Percentiles rank a stretch among this genome's conserved stretches.
Conservation (phyloP, 1,284 basidiomycete genomes). For the Boletellus sp. region DNA sequence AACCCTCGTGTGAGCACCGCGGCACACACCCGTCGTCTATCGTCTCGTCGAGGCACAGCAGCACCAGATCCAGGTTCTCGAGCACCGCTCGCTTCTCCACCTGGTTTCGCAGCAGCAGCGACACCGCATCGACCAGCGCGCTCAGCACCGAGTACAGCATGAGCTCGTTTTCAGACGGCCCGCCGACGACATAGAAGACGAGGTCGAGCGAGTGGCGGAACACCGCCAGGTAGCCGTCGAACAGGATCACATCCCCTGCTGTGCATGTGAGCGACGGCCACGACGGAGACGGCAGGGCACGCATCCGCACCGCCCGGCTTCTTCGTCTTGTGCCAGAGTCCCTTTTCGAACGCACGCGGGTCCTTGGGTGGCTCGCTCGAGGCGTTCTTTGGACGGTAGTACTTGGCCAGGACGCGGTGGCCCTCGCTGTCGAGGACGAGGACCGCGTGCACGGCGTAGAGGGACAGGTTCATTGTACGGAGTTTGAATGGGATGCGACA, state of each 20-base stretch:
- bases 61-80: conserved; percentile 92
- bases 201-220: conserved; percentile 95
- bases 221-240: conserved; percentile 87
- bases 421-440: conserved; percentile 93
- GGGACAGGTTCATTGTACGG: conserved; percentile 63
- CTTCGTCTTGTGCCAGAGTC: conserved; percentile 92
- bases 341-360: conserved; percentile 94
- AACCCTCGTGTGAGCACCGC: background rate
- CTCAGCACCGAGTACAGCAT: conserved; percentile 87
- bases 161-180: conserved; percentile 89
- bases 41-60: conserved; percentile 94
- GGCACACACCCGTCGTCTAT: conserved; percentile 86
- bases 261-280: conserved; percentile 2
- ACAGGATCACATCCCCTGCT: conserved; percentile 91
- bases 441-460: conserved; percentile 86
- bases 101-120: conserved; percentile 84
- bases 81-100: conserved; percentile 94
- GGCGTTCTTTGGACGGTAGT: conserved; percentile 79
- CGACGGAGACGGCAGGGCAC: background rate
- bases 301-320: conserved; percentile 74
- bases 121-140: conserved; percentile 85
- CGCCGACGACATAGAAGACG: conserved; percentile 91
- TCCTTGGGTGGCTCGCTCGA: conserved; percentile 75
- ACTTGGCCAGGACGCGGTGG: conserved; percentile 92
- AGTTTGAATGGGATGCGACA: conserved; percentile 23